Percentiles rank a stretch among this genome's conserved stretches.
These are phyloP conservation scores for Lecanosticta acicola DNA, from an alignment of 2,329 filamentous ascomycete species.

Conservation along the genomic window DNA sequence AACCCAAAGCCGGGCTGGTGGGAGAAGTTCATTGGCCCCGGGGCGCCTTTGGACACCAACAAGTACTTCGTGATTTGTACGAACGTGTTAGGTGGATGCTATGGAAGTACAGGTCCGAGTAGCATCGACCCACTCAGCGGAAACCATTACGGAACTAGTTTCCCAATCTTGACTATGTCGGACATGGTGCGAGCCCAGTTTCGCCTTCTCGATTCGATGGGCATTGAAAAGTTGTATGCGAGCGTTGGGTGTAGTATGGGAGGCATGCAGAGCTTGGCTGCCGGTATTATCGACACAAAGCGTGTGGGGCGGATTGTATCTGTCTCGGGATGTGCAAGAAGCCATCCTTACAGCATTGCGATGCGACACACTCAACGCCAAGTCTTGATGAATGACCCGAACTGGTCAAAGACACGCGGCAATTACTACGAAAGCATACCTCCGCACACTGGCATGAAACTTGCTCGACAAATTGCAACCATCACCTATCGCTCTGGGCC, in stretches of 20 bases:
- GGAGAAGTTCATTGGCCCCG: slow-evolving; percentile 96
- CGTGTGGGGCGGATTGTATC: slow-evolving; percentile 77
- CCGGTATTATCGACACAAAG: slow-evolving; percentile 75
- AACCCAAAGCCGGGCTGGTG: slow-evolving; percentile 95
- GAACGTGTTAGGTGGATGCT: slow-evolving; percentile 93
- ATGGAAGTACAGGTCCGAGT: slow-evolving; percentile 86
- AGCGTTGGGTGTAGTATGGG: slow-evolving; percentile 97
- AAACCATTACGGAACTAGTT: slow-evolving; percentile 83
- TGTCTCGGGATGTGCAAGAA: slow-evolving; percentile 88
- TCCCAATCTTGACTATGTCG: slow-evolving; percentile 90
- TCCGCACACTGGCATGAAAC: slow-evolving; percentile 94
- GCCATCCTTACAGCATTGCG: slow-evolving; percentile 95
- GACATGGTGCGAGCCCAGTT: slow-evolving; percentile 99
- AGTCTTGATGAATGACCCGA: slow-evolving; percentile 97
- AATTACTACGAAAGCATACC: slow-evolving; percentile 82
- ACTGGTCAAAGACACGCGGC: slow-evolving; percentile 74
- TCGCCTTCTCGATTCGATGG: slow-evolving; percentile 71
- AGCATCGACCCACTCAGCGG: slow-evolving; percentile 85
- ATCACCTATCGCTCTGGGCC: slow-evolving; percentile 95
- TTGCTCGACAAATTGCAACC: slow-evolving; percentile 93
- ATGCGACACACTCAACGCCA: slow-evolving; percentile 98
- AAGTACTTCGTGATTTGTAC: slow-evolving; percentile 94
- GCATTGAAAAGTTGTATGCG: slow-evolving; percentile 74
- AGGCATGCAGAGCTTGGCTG: slow-evolving; percentile 92
- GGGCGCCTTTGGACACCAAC: slow-evolving; percentile 76